Percentiles rank a stretch among this genome's conserved stretches.
Conservation (phyloP, 352 stramenopile species). For the Halophytophthora batemanensis region DNA sequence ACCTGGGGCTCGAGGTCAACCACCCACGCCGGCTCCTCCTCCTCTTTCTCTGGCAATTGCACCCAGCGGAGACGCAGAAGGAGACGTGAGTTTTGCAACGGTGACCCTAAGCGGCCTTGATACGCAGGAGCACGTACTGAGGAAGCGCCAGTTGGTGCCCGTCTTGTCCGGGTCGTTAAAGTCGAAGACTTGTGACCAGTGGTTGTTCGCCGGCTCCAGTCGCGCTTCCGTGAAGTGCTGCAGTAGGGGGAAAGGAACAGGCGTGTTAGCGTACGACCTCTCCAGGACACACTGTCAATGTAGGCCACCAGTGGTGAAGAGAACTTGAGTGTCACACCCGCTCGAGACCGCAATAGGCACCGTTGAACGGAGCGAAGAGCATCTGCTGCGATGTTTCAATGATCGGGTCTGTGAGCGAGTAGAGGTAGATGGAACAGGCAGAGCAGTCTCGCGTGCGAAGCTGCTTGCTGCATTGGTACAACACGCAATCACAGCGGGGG, state of each 20-base stretch:
- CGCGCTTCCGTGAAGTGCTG: constrained; percentile 71
- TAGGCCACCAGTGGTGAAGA: not conserved
- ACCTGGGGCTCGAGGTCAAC: constrained; percentile 46
- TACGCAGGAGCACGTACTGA: constrained; percentile 30
- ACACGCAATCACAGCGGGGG: no score
- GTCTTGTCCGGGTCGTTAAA: constrained; percentile 90
- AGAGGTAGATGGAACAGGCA: constrained; percentile 83
- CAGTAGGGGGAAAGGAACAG: not conserved
- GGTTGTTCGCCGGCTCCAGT: constrained; percentile 83
- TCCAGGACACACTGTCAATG: not conserved
- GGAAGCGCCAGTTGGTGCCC: constrained; percentile 63
- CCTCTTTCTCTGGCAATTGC: constrained; percentile 30
- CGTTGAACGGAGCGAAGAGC: constrained; percentile 88
- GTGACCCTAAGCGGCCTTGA: not conserved
- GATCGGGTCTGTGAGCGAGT: constrained; percentile 89
- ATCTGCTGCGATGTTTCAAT: constrained; percentile 90
- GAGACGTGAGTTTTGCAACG: not conserved
- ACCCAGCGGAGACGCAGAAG: constrained; percentile 1
- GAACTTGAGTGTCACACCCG: constrained; percentile 22
- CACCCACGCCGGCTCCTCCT: constrained; percentile 44
- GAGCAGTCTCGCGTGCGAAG: constrained; percentile 84
- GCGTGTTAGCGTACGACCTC: not conserved
- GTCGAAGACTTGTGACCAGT: constrained; percentile 90
- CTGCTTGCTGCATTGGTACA: constrained; percentile 66
- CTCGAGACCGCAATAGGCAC: constrained; percentile 69